These are phyloP conservation scores for Harringtonia lauricola DNA, from an alignment of 2,329 filamentous ascomycete species.

Conservation along the genomic window DNA sequence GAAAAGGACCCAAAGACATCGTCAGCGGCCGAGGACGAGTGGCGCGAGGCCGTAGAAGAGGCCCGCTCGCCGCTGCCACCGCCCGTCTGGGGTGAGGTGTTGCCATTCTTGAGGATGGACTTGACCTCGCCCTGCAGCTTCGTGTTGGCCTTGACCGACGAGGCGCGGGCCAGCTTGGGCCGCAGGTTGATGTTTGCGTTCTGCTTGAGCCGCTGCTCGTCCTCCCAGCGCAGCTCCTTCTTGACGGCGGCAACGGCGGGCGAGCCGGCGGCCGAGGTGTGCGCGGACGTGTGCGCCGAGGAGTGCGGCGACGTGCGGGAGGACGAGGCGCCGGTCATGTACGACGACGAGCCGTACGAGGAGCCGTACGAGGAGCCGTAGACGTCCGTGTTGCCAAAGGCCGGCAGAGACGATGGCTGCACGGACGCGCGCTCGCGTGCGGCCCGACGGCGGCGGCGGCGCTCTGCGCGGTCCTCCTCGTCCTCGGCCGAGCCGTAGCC, in stretches of 20 bases:
- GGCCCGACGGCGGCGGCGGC: conserved; percentile 10
- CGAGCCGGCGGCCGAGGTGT: conserved; percentile 5
- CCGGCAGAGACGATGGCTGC: conserved; percentile 13
- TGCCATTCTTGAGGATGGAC: conserved; percentile 20
- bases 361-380: conserved; percentile 11
- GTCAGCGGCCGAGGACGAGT: neutral
- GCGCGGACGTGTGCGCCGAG: too few relatives aligned
- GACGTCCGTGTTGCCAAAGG: conserved; percentile 9
- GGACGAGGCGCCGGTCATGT: neutral
- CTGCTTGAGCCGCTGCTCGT: conserved; percentile 17
- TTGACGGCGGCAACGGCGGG: conserved; percentile 8
- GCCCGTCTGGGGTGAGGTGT: neutral
- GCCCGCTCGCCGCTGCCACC: neutral
- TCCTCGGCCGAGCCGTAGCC: conserved; percentile 14
- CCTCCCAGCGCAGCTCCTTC: conserved; percentile 20
- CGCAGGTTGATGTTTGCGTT: conserved; percentile 20
- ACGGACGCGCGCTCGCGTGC: conserved; percentile 7
- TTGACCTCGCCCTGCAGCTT: conserved; percentile 15
- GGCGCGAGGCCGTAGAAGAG: neutral
- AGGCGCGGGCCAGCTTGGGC: conserved; percentile 11
- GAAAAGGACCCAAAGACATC: conserved; percentile 3
- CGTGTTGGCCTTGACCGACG: conserved; percentile 4
- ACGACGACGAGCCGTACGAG: neutral
- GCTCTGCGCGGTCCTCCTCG: conserved; percentile 9
- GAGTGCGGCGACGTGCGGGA: too few relatives aligned